Percentiles rank a stretch among this genome's conserved stretches.
These are phyloP conservation scores for Fusarium mundagurra DNA, from an alignment of 2,329 filamentous ascomycete genomes.

Conservation along the genomic window DNA sequence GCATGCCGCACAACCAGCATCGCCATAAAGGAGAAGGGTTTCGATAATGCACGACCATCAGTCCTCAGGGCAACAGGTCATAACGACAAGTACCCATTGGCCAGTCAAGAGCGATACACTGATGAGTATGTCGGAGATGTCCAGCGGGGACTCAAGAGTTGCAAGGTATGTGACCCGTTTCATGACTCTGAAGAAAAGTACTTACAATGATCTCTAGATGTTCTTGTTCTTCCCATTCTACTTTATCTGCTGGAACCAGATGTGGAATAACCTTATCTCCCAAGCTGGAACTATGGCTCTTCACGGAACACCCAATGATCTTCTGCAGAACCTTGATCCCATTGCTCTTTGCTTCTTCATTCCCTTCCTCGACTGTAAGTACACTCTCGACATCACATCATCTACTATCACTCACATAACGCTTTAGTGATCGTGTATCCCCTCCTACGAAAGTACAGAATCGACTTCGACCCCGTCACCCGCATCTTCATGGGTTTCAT, in stretches of 20 bases:
- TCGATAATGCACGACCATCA: not conserved
- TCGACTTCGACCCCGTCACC: not conserved
- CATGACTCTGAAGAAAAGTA: fast-evolving
- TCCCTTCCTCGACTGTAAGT: not conserved
- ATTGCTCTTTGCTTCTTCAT: conserved; percentile 7
- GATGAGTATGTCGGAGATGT: conserved; percentile 7
- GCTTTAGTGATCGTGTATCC: not conserved
- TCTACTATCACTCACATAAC: fast-evolving
- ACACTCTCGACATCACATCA: fast-evolving
- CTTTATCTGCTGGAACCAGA: conserved; percentile 11
- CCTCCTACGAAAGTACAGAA: not conserved
- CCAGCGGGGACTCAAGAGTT: conserved; percentile 4
- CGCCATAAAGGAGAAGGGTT: not conserved
- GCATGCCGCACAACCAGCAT: not conserved
- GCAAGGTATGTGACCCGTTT: not conserved
- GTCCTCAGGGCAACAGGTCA: not conserved
- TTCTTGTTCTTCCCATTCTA: conserved; percentile 8
- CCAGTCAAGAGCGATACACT: not conserved
- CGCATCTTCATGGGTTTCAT: conserved; percentile 9
- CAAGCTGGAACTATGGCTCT: conserved; percentile 7
- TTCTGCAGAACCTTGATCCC: not conserved
- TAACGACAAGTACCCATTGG: not conserved
- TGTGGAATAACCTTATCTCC: conserved; percentile 7
- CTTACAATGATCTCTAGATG: not conserved
- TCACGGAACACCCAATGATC: not conserved